Percentiles rank a stretch among this genome's conserved stretches.
These are phyloP conservation scores for Magnaporthiopsis poae DNA, from an alignment of 2,329 filamentous ascomycete species.

Conservation along the genomic window DNA sequence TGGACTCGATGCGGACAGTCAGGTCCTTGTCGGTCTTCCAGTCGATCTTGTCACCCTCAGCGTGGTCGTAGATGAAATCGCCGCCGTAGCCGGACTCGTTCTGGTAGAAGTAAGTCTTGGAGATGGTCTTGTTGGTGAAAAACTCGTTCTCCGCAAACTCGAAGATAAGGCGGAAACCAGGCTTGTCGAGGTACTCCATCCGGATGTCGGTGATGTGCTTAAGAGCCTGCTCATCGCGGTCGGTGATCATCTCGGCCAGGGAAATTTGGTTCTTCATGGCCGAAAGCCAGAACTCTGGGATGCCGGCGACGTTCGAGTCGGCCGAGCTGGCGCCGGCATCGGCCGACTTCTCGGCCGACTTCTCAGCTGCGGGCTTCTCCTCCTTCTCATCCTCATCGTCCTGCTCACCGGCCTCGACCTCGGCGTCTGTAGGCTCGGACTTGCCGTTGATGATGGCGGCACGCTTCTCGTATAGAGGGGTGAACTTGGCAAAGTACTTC, in stretches of 20 bases:
- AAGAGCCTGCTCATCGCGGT: conserved; percentile 87
- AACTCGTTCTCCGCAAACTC: conserved; percentile 91
- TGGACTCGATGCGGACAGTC: conserved; percentile 90
- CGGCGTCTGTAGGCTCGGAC: conserved; percentile 74
- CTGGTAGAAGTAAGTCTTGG: conserved; percentile 98
- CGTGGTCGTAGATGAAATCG: conserved; percentile 99
- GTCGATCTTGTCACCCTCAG: conserved; percentile 93
- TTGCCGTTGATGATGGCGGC: conserved; percentile 82
- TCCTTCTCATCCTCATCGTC: conserved; percentile 60
- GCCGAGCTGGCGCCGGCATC: conserved; percentile 37
- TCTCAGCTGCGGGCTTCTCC: conserved; percentile 40
- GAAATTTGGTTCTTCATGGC: conserved; percentile 99
- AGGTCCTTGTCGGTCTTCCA: conserved; percentile 92
- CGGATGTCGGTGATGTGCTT: conserved; percentile 85
- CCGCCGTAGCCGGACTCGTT: conserved; percentile 97
- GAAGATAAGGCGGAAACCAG: conserved; percentile 96
- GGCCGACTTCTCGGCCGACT: conserved; percentile 44
- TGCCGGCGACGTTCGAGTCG: conserved; percentile 56
- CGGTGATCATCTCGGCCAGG: conserved; percentile 95
- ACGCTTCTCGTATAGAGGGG: conserved; percentile 91
- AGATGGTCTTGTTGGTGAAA: conserved; percentile 94
- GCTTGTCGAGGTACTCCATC: conserved; percentile 98
- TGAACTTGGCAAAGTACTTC: conserved; percentile 99
- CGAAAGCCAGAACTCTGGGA: conserved; percentile 98
- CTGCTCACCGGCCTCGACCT: conserved; percentile 78